Base-by-base conservation (phyloP, 192 early-diverging fungal species). In the Backusella tuberculispora region DNA sequence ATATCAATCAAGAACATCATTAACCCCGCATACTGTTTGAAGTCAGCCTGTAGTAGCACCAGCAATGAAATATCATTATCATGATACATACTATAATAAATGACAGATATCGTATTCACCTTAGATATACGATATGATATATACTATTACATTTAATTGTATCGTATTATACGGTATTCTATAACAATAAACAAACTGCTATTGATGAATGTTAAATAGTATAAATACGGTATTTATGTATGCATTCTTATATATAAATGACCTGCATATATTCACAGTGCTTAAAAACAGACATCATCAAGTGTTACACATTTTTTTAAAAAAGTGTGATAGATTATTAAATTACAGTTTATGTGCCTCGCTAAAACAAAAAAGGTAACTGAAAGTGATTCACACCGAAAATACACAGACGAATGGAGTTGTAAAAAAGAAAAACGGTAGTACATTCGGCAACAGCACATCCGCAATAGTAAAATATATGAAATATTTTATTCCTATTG, bases 21-120 rank as follows among this genome's bases (percentile, higher is more conserved):
- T 26, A 60, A 26, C 53, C 53, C 26, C 53, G 53, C 26, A 24
- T 60, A 60, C 26, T 60, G 53, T 60, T 60, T 60, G 53, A 60
- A 60, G 53, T 60, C 53, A 60, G 24, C 50, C 19, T 21, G 13
- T 24, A 60, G 24, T 60, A 26, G 24, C 53, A 13, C 53, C 12
- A 60, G 9, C 53, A 60, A 26, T 60, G 53, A 60, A 60, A 26
- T 24, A 0, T 26, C 10, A 60, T 13, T 60, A 26, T 26, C 53
- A 13, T 60, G 21, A 26, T 60, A 60, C 21, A 60, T 26, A 24
- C 12, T 60, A 60, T 19, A 60, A 13, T 26, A 26, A 26, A 26
- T 60, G 21, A 60, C 53, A 60, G 21, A 60, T 26, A 24, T 24
- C 26, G 12, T 46, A 46, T 14, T 14, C 26, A 60, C 53, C 12